phyloP scores from a whole-genome alignment of 2,329 filamentous ascomycete genomes.

The Botryotinia globosa region DNA sequence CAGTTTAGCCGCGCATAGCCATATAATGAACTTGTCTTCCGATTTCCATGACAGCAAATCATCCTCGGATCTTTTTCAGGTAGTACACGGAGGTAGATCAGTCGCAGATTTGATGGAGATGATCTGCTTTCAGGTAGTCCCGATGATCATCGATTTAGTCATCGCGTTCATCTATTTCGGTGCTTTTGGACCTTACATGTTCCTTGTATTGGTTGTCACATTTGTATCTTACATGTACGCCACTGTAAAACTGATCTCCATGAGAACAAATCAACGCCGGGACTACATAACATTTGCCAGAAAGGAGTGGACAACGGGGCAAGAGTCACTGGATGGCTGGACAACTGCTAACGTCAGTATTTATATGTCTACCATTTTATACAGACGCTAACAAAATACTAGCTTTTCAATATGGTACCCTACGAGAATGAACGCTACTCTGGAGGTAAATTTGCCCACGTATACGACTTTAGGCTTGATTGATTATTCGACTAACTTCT shows the following conservation, averaged over 20 bases:
- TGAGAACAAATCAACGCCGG: constrained; percentile 38
- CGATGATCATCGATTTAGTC: constrained; percentile 60
- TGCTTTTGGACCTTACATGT: constrained; percentile 57
- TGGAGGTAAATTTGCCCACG: constrained; percentile 30
- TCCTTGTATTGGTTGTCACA: constrained; percentile 47
- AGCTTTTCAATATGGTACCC: constrained; percentile 53
- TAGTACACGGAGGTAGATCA: constrained; percentile 61
- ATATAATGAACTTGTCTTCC: constrained; percentile 67
- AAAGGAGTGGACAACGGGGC: constrained; percentile 41
- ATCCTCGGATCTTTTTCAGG: constrained; percentile 61
- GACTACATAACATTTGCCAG: constrained; percentile 38
- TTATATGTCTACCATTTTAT: neutral
- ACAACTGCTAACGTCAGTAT: constrained; percentile 40
- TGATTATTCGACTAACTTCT: neutral
- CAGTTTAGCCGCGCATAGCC: constrained; percentile 59
- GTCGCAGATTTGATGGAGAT: constrained; percentile 59
- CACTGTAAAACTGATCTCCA: constrained; percentile 41
- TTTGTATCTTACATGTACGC: constrained; percentile 52
- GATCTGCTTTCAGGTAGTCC: constrained; percentile 57
- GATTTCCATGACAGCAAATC: constrained; percentile 67
- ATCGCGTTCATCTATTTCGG: constrained; percentile 61
- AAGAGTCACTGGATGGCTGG: constrained; percentile 42
- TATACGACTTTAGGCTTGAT: neutral
- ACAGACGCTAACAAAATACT: constrained; percentile 12
- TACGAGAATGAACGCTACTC: constrained; percentile 53